Evolutionary conservation across 164 flowering plant genomes (phyloP), one percentile per base, ranked within the genome.

Genomic region (Protea cynaroides): DNA sequence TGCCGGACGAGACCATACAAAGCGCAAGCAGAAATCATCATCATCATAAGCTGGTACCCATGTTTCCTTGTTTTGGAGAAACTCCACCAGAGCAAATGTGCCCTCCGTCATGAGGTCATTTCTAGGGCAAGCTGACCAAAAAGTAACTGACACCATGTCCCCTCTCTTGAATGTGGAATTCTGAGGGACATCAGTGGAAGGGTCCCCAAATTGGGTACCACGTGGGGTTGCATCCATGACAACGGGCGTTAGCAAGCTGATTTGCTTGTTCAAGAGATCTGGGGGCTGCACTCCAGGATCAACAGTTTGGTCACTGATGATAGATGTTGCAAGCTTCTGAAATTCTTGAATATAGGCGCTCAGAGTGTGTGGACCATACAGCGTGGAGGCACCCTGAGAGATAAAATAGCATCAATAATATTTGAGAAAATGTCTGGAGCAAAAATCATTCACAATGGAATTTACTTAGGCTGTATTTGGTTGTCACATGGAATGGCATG

Each of bases 41-140:
- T 95, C 99, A 51, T 92, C 99, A 65, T 95, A 92, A 50, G 79
- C 82, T 8, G 97, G 97, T 11, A 75, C 67, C 97, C 99, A 95
- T 0, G 71, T 59, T 38, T 83, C 84, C 67, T 72, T 77, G 7
- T 81, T 83, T 9, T 79, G 78, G 50, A 88, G 89, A 15, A 75
- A 44, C 76, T 95, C 99, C 44, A 95, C 97, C 37, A 90, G 82
- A 25, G 94, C 75, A 74, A 83, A 95, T 34, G 99, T 92, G 18
- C 99, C 99, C 67, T 89, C 97, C 1, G 97, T 90, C 96, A 92
- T 78, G 61, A 95, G 94, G 74, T 89, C 97, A 64, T 95, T 92
- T 69, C 99, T 79, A 0, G 97, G 97, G 71, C 97, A 92, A 50
- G 94, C 97, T 29, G 99, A 85, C 92, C 88, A 88, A 72, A 95